Evolutionary conservation across 2,329 filamentous ascomycete species (phyloP), one percentile per base, ranked within the genome.

Genomic region (Raffaelea deltoideospora): DNA sequence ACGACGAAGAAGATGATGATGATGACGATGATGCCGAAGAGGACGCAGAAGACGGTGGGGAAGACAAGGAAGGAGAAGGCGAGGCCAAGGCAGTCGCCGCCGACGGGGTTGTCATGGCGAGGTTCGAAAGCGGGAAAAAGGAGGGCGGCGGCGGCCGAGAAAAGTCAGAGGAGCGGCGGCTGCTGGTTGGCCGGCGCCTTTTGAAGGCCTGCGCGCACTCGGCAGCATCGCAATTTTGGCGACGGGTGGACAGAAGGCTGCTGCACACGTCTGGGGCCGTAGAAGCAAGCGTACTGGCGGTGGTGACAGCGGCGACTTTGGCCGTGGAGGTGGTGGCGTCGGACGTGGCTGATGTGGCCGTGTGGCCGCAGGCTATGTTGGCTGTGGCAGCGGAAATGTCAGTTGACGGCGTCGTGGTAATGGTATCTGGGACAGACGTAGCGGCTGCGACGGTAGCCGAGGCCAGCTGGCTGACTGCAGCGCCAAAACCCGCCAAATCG

Each of bases 151-250:
- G 42, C 2, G 51, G 52, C 2, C 50, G 46, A 4, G 50, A 35
- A 28, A 52, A 50, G 31, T 56, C 56, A 3, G 52, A 55, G 2
- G 52, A 46, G 15, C 52, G 46, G 20, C 51, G 47, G 21, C 47
- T 50, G 26, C 41, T 40, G 8, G 43, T 37, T 5, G 53, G 48
- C 4, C 55, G 47, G 11, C 48, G 48, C 40, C 49, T 54, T 41
- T 58, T 58, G 6, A 41, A 38, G 2, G 49, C 46, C 26, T 49
- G 48, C 5, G 26, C 41, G n/a, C 45, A 45, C 3, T 47, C 48
- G 1, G 34, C 23, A 26, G 34, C 23, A 26, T 55, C 50, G 7
- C 51, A 48, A 29, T 45, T 43, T 41, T 56, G 54, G 13, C 54
- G 49, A 17, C 54, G 51, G 3, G 46, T 43, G 2, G 54, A 54